Base-by-base conservation (phyloP, 148 eudicot genomes). In the Chenopodium berlandieri region DNA sequence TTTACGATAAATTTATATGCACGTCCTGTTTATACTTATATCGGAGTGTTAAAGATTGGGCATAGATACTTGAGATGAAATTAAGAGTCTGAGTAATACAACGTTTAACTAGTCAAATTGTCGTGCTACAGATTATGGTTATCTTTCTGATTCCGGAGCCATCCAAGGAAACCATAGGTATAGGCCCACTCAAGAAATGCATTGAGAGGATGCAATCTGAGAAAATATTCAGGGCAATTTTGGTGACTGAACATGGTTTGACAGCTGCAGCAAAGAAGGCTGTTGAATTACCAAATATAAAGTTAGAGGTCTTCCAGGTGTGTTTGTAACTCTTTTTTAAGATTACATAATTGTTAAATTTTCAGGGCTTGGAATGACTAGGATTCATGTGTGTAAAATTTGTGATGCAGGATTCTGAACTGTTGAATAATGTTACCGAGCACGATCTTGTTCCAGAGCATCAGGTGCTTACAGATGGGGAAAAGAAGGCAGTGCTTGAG, bases 281-380 rank as follows among this genome's bases (percentile, higher is more conserved):
- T 80, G 76, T 54, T 74, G 88, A 85, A 82, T 80, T 88, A 37
- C 86, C 90, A 11, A 89, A 82, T 77, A 86, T 90, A 60, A 89
- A 83, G 62, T 60, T 92, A 81, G 94, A 94, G 87, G 91, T 90
- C 78, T 94, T 94, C 85, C 90, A 87, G 93, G 97, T 94, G 73
- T 8, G 10, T 60, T 64, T 0, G 8, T 63, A 16, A 54, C 52
- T 40, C 63, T 48, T 48, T 0, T 9, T 0, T 0, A 48, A 11
- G 13, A 40, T 40, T 40, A 5, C 44, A 40, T 40, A n/a, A 30
- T 13, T 54, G 20, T 12, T 13, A 20, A 0, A 13, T 54, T 54
- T 3, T 13, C 54, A 2, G 4, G 58, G 58, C 20, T 54, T 17
- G 20, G 17, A 31, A 2, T 37, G 0, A 9, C 32, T 76, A 25